Evolutionary conservation across 129 eudicot genomes (phyloP), one percentile per base, ranked within the genome.

Genomic region (Saposhnikovia divaricata): DNA sequence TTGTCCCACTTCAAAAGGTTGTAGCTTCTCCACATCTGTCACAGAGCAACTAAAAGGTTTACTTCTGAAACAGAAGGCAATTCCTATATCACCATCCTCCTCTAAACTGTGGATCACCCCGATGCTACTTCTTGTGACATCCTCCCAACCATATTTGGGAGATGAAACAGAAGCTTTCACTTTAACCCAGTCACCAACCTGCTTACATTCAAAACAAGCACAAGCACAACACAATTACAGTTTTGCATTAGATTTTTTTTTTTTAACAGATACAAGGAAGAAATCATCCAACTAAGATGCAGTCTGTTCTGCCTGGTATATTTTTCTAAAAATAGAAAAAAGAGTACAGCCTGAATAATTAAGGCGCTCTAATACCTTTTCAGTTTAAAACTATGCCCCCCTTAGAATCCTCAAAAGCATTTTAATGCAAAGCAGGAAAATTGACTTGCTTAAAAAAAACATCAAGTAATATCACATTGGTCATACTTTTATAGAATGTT

Each of bases 141-240:
- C 97, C 76, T 95, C 99, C 99, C 99, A 95, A 76, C 99, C 99
- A 75, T 95, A 95, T 85, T 92, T 95, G 57, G 99, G 99, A 53
- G 99, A 92, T 43, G 97, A 84, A 48, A 95, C 99, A 11, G 99
- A 87, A 71, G 97, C 89, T 85, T 95, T 95, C 19, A 95, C 92
- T 81, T 93, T 88, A 68, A 95, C 96, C 99, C 99, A 95, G 74
- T 95, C 97, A 77, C 97, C 91, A 31, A 95, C 99, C 99, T 95
- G 88, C 73, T 61, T 77, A 31, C 42, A 61, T 9, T 66, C 27
- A n/a, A 65, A 79, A 72, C 38, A 61, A 75, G 34, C 51, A 78
- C 23, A 37, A 74, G 77, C 80, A 42, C 79, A 83, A 39, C 46
- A n/a, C 31, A n/a, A 23, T 43, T 78, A 10, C 23, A 53, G 10